Conservation (phyloP, 805 yeast species). For the Phaffomyces opuntiae region DNA sequence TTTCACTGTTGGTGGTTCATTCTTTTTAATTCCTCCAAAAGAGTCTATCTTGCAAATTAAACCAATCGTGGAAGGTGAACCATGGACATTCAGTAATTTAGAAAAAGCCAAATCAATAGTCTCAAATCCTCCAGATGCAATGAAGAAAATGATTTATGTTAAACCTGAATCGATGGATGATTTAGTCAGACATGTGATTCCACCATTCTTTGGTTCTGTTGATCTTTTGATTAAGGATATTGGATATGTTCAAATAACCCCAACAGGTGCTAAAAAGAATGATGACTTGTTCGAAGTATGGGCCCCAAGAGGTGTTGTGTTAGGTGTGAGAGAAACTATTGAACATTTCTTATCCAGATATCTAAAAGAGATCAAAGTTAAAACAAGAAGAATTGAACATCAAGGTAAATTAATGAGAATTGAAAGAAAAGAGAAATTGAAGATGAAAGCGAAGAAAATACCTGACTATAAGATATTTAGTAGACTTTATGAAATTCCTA, state of each 20-base stretch:
- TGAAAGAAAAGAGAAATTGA: constrained; percentile 10
- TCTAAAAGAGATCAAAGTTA: constrained; percentile 21
- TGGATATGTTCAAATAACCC: constrained; percentile 56
- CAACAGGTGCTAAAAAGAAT: constrained; percentile 42
- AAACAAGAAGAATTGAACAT: constrained; percentile 20
- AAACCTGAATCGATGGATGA: constrained; percentile 25
- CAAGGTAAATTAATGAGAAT: constrained; percentile 7
- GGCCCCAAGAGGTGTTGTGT: constrained; percentile 50
- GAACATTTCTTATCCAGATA: constrained; percentile 30
- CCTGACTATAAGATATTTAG: constrained; percentile 22
- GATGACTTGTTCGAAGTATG: constrained; percentile 38
- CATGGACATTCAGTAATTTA: constrained; percentile 23
- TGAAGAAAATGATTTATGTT: constrained; percentile 23
- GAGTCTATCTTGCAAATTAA: constrained; percentile 41
- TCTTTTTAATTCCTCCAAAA: constrained; percentile 49
- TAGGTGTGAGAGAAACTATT: constrained; percentile 48
- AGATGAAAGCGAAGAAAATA: constrained; percentile 15
- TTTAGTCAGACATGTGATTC: constrained; percentile 44
- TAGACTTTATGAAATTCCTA: constrained; percentile 19
- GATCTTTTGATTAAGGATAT: constrained; percentile 59
- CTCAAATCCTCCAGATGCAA: constrained; percentile 20
- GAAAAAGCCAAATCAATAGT: constrained; percentile 28
- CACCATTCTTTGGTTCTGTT: constrained; percentile 63
- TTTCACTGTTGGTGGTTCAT: constrained; percentile 53
- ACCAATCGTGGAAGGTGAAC: constrained; percentile 34